Evolutionary conservation across 805 yeast species (phyloP).

Genomic region (Yarrowia sp.): DNA sequence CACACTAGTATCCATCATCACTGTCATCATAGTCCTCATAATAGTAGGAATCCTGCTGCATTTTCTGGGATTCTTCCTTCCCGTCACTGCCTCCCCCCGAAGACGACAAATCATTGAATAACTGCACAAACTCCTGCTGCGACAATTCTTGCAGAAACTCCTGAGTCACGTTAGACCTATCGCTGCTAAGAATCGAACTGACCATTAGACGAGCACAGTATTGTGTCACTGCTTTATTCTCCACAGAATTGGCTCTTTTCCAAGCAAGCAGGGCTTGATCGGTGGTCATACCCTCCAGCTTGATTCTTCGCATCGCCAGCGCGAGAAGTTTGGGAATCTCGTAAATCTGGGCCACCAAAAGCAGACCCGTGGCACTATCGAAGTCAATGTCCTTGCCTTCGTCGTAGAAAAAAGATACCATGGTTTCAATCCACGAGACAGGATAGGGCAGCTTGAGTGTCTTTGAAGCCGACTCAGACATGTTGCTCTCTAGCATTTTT

Average conservation of each 20-base stretch:
- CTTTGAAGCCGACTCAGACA: neutral
- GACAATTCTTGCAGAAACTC: neutral
- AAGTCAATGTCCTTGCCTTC: neutral
- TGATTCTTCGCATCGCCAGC: too few relatives aligned
- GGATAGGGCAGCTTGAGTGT: neutral
- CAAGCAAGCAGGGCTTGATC: neutral
- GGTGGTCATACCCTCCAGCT: neutral
- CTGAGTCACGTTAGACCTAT: neutral
- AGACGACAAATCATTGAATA: neutral
- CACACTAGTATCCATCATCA: too few relatives aligned
- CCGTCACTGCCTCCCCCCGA: too few relatives aligned
- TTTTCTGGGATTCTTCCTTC: too few relatives aligned
- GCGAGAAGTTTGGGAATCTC: neutral
- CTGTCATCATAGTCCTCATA: too few relatives aligned
- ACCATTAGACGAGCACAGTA: neutral
- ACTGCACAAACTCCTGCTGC: constrained; percentile 1
- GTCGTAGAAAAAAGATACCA: neutral
- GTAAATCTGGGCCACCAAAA: neutral
- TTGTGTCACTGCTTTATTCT: neutral
- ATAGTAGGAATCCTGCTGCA: too few relatives aligned
- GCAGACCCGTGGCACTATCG: neutral
- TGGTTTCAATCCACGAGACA: neutral
- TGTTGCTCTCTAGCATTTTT: neutral
- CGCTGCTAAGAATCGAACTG: too few relatives aligned
- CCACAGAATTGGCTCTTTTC: neutral